Evolutionary conservation across 495 filamentous ascomycete species (phyloP).

Genomic region (Podospora australis): DNA sequence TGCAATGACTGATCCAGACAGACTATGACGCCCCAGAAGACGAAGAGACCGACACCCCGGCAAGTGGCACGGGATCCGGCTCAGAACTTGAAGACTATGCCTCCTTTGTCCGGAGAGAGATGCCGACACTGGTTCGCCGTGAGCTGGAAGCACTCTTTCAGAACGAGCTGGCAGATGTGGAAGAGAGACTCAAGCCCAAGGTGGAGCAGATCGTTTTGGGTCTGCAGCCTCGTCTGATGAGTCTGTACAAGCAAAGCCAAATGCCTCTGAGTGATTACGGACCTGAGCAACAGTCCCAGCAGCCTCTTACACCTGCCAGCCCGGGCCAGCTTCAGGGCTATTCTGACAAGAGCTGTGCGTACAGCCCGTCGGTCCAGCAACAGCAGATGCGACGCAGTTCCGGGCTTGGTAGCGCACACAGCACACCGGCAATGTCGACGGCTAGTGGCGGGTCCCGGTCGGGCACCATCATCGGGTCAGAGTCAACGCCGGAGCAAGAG

Average conservation of each 20-base stretch:
- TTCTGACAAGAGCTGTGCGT: no score
- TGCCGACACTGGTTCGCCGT: constrained; percentile 24
- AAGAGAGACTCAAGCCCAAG: constrained; percentile 16
- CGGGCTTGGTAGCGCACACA: no score
- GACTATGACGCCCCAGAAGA: constrained; percentile 24
- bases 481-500: not conserved
- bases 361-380: no score
- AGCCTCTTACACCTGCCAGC: no score
- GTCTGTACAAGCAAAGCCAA: constrained; percentile 23
- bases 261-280: constrained; percentile 24
- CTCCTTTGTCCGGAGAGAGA: constrained; percentile 23
- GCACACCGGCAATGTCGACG: no score
- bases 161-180: constrained; percentile 18
- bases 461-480: not conserved
- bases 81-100: constrained; percentile 24
- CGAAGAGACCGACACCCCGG: constrained; percentile 15
- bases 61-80: constrained; percentile 3
- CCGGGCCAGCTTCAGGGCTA: no score
- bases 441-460: no score
- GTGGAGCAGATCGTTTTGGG: constrained; percentile 22
- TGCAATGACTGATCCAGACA: constrained; percentile 7
- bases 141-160: constrained; percentile 24
- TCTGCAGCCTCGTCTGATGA: constrained; percentile 19
- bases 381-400: no score
- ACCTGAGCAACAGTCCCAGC: constrained; percentile 9